A percentile compares a stretch with the other conserved stretches of the same genome.
Conservation (phyloP, 352 stramenopile species). For the Globisporangium cystogenes region DNA sequence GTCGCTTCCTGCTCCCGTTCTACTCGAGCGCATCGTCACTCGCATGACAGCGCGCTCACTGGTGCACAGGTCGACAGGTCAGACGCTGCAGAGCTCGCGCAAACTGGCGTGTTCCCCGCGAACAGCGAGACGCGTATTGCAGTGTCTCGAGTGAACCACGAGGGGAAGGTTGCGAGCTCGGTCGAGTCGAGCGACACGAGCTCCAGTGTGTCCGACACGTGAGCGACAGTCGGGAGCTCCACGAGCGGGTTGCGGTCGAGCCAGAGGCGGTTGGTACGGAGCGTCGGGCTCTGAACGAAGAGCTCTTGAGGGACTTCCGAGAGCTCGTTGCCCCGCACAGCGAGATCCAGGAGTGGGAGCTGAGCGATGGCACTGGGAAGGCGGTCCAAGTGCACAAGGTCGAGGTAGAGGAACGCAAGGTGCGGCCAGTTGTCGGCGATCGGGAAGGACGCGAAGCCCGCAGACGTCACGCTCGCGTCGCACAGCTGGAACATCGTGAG, state of each 20-base stretch:
- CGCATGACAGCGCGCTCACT: neutral
- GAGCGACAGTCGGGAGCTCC: neutral
- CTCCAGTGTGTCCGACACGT: neutral
- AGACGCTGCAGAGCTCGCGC: neutral
- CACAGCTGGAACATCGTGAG: neutral
- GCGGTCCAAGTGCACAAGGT: neutral
- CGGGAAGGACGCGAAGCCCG: neutral
- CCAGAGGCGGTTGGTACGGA: constrained; percentile 2
- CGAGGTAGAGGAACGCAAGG: constrained; percentile 6
- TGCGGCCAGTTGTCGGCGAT: neutral
- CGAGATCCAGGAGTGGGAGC: constrained; percentile 3
- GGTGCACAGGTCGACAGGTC: neutral
- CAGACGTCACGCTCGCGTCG: neutral
- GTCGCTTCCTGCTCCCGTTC: too few relatives aligned
- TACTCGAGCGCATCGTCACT: neutral
- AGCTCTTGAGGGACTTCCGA: neutral
- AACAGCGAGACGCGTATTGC: neutral
- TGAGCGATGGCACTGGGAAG: neutral
- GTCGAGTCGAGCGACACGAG: constrained; percentile 5
- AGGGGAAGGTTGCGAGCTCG: neutral
- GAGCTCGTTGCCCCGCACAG: constrained; percentile 4
- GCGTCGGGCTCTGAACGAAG: neutral
- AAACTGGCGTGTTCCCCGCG: constrained; percentile 1
- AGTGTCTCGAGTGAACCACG: neutral
- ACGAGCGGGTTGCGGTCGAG: constrained; percentile 1